Percentiles rank a stretch among this genome's conserved stretches.
phyloP scores from a whole-genome alignment of 2,329 filamentous ascomycete genomes.

The Sporothrix curviconia region DNA sequence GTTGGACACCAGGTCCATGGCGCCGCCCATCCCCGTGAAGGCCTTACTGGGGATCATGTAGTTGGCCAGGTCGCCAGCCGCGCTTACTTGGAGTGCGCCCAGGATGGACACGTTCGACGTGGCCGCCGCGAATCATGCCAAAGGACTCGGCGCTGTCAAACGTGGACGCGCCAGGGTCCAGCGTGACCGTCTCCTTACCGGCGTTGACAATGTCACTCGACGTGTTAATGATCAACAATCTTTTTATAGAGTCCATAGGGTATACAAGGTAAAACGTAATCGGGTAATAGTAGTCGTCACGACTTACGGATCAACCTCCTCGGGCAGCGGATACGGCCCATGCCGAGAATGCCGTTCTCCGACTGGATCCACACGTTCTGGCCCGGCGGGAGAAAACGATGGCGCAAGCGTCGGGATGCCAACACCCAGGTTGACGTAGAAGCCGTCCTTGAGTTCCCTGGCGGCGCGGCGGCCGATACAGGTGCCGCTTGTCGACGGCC shows the following conservation, averaged over 20 bases:
- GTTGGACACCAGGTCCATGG: conserved; percentile 68
- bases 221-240: no score
- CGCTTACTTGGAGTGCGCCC: conserved; percentile 70
- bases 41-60: conserved; percentile 89
- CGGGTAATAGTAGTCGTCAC: no score
- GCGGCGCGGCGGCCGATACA: conserved; percentile 72
- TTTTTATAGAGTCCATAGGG: background rate
- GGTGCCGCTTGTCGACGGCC: conserved; percentile 45
- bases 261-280: no score
- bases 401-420: conserved; percentile 85
- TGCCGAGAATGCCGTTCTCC: background rate
- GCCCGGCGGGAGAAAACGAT: conserved; percentile 62
- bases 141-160: conserved; percentile 81
- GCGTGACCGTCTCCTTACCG: conserved; percentile 79
- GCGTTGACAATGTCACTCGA: conserved; percentile 43
- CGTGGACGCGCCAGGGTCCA: conserved; percentile 66
- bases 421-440: conserved; percentile 74
- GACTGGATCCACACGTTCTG: conserved; percentile 47
- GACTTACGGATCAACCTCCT: conserved; percentile 1
- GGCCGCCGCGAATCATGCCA: conserved; percentile 78
- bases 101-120: conserved; percentile 80
- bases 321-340: conserved; percentile 1
- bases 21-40: conserved; percentile 74
- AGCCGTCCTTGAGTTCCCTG: conserved; percentile 73
- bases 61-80: conserved; percentile 73